Evolutionary conservation across 805 yeast genomes (phyloP).

Genomic region (Spathaspora sp.): DNA sequence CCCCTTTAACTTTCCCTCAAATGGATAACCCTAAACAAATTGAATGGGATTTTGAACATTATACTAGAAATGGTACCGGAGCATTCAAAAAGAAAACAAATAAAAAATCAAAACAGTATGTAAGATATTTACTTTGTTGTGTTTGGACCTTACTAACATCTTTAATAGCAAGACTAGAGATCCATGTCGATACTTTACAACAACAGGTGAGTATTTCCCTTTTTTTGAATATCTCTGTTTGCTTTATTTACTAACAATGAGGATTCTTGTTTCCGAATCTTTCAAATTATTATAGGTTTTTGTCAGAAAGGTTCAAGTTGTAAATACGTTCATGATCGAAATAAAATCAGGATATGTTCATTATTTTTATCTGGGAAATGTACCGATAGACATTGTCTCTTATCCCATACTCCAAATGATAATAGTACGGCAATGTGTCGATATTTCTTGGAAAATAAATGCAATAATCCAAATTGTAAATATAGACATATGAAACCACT

Average conservation of each 20-base stretch:
- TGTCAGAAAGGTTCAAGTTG: slow-evolving; percentile 55
- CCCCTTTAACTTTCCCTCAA: slow-evolving; percentile 27
- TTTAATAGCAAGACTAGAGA: slow-evolving; percentile 7
- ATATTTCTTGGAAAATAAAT: slow-evolving; percentile 21
- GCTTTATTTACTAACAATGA: slow-evolving; percentile 7
- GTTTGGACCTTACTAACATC: slow-evolving; percentile 3
- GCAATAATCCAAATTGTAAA: slow-evolving; percentile 47
- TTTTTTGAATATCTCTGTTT: not conserved
- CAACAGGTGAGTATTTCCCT: slow-evolving; percentile 34
- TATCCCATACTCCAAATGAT: slow-evolving; percentile 56
- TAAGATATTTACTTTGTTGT: not conserved
- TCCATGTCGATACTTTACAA: slow-evolving; percentile 32
- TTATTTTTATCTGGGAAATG: slow-evolving; percentile 48
- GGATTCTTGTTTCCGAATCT: slow-evolving; percentile 14
- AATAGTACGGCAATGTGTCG: slow-evolving; percentile 49
- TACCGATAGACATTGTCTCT: slow-evolving; percentile 42
- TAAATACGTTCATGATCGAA: slow-evolving; percentile 47
- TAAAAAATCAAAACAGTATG: not conserved
- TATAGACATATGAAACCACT: slow-evolving; percentile 45
- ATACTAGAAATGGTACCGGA: slow-evolving; percentile 23
- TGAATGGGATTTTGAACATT: slow-evolving; percentile 29
- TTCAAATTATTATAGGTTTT: slow-evolving; percentile 34
- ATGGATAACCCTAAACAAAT: slow-evolving; percentile 13
- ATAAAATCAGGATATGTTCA: slow-evolving; percentile 54
- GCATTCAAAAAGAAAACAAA: slow-evolving; percentile 14